Percentiles rank a stretch among this genome's conserved stretches.
phyloP scores from a whole-genome alignment of 345 rosid genomes.

The Aegle marmelos region DNA sequence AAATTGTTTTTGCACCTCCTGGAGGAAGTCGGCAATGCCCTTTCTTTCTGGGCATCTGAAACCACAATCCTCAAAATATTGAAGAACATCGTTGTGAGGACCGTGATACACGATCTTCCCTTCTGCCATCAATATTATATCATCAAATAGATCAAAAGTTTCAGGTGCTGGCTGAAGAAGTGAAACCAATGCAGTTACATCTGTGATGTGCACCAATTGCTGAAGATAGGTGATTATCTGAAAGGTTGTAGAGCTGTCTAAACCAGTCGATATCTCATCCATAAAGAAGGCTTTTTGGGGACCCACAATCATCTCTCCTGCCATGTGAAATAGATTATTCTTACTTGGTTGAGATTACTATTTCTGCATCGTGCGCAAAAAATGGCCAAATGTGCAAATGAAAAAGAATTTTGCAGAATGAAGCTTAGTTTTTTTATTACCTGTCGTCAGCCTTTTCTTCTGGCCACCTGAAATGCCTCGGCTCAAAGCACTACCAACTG shows the following conservation, averaged over 20 bases:
- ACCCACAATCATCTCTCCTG: constrained; percentile 59
- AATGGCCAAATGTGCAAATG: neutral
- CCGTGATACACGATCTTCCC: constrained; percentile 54
- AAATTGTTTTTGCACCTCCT: constrained; percentile 31
- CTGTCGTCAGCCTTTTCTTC: constrained; percentile 42
- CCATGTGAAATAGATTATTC: constrained; percentile 1
- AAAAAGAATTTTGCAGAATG: neutral
- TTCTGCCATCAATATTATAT: constrained; percentile 52
- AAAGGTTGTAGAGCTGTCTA: constrained; percentile 62
- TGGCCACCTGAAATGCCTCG: constrained; percentile 54
- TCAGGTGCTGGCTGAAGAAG: constrained; percentile 72
- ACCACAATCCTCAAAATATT: constrained; percentile 52
- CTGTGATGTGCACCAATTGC: constrained; percentile 43
- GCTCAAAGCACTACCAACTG: constrained; percentile 34
- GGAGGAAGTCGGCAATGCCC: constrained; percentile 53
- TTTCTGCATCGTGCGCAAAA: neutral
- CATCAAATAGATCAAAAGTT: constrained; percentile 56
- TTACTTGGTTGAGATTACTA: neutral
- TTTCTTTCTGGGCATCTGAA: constrained; percentile 56
- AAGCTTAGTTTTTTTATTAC: constrained; percentile 4
- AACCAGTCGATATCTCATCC: constrained; percentile 62
- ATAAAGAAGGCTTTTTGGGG: constrained; percentile 49
- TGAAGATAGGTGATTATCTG: constrained; percentile 49
- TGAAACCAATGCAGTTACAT: constrained; percentile 44
- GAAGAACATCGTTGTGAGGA: constrained; percentile 35